Evolutionary conservation across 169 alveolate genomes (phyloP).

Genomic region (Perkinsus olseni): DNA sequence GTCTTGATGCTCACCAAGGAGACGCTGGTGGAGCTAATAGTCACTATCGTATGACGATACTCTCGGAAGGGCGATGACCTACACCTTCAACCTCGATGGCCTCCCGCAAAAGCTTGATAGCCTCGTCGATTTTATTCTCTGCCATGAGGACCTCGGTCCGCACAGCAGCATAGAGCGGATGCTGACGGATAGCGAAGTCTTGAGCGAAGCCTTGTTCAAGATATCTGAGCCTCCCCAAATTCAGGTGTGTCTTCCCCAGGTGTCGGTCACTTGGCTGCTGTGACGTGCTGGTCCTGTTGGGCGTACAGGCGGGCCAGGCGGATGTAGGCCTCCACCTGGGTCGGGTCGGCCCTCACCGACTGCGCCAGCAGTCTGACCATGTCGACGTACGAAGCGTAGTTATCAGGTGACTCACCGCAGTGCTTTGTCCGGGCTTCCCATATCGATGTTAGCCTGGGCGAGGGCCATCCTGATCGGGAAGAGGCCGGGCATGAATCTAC

Average conservation of each 20-base stretch:
- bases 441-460: neutral
- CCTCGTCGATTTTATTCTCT: neutral
- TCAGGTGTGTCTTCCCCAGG: neutral
- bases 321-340: neutral
- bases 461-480: constrained; percentile 25
- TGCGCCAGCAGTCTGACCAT: constrained; percentile 38
- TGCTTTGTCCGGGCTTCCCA: neutral
- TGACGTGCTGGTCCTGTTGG: neutral
- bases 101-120: neutral
- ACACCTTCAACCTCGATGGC: neutral
- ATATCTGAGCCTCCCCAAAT: neutral
- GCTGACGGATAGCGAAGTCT: neutral
- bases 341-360: neutral
- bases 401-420: neutral
- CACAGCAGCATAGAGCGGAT: constrained; percentile 1
- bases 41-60: too few relatives aligned
- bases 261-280: neutral
- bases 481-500: constrained; percentile 66
- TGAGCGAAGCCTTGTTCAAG: constrained; percentile 9
- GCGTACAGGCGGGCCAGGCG: neutral
- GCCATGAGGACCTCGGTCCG: neutral
- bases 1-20: too few relatives aligned
- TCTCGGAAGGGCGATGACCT: too few relatives aligned
- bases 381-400: constrained; percentile 24
- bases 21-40: too few relatives aligned